A percentile compares a stretch with the other conserved stretches of the same genome.
Conservation (phyloP, 108 stramenopile genomes). For the Skeletonema grethae region DNA sequence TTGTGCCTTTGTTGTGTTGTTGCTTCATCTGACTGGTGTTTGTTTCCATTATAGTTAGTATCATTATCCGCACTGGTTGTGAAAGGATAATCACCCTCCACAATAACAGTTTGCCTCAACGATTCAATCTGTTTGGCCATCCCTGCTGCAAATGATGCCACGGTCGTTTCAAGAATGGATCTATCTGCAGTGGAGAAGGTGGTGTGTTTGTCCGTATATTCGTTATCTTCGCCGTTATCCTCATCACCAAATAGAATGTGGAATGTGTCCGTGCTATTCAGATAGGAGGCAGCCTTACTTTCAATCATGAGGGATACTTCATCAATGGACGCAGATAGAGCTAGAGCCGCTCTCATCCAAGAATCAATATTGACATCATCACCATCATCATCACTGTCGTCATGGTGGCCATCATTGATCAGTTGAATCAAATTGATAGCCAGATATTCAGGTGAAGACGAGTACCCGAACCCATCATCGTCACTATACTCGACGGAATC, state of each 20-base stretch:
- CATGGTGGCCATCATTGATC: not conserved
- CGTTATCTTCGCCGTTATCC: not conserved
- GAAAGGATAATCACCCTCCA: constrained; percentile 35
- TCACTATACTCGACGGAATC: not conserved
- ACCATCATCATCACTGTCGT: constrained; percentile 7
- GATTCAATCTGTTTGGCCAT: constrained; percentile 84
- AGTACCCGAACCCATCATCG: not conserved
- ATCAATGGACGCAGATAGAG: constrained; percentile 48
- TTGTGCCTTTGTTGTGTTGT: constrained; percentile 4
- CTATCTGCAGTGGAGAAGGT: constrained; percentile 70
- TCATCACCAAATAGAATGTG: constrained; percentile 23
- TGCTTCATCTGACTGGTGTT: not conserved
- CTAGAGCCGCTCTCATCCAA: constrained; percentile 42
- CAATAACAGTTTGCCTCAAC: constrained; percentile 57
- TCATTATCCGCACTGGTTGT: constrained; percentile 9
- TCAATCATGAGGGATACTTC: constrained; percentile 46
- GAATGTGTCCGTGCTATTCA: constrained; percentile 39
- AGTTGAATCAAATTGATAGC: constrained; percentile 1
- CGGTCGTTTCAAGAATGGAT: constrained; percentile 76
- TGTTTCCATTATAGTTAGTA: constrained; percentile 4
- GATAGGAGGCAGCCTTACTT: constrained; percentile 27
- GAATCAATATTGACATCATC: constrained; percentile 19
- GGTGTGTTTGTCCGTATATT: constrained; percentile 21
- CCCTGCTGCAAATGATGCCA: constrained; percentile 81
- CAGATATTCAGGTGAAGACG: not conserved